Evolutionary conservation across 768 basidiomycete genomes (phyloP).

Genomic region (Hirschioporus abietinus): DNA sequence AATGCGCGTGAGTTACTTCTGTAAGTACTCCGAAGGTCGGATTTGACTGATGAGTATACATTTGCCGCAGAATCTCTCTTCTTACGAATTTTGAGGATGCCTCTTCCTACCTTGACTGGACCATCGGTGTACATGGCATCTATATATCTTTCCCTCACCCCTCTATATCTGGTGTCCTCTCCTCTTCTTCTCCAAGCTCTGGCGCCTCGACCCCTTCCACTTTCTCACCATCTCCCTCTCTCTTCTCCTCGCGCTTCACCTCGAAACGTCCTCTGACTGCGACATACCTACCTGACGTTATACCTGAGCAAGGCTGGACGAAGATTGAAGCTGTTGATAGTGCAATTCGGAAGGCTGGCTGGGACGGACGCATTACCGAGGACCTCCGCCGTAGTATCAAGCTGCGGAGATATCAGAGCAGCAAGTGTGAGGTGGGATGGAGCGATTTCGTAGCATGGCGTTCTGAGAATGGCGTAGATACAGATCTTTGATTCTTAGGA

Average conservation of each 20-base stretch:
- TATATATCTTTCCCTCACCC: conserved; percentile 84
- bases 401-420: conserved; percentile 80
- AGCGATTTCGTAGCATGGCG: conserved; percentile 78
- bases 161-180: conserved; percentile 38
- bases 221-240: conserved; percentile 56
- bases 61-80: conserved; percentile 67
- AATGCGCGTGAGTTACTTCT: conserved; percentile 70
- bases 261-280: conserved; percentile 66
- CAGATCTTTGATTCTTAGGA: conserved; percentile 11
- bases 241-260: conserved; percentile 39
- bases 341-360: conserved; percentile 92
- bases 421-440: conserved; percentile 61
- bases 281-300: conserved; percentile 91
- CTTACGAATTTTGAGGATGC: conserved; percentile 91
- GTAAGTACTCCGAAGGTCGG: not conserved
- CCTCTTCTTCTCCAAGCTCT: conserved; percentile 32
- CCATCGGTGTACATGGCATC: conserved; percentile 87
- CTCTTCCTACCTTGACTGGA: conserved; percentile 87
- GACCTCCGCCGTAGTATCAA: conserved; percentile 70
- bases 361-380: conserved; percentile 76
- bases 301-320: conserved; percentile 91
- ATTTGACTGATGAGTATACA: not conserved
- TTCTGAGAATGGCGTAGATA: conserved; percentile 37
- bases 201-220: conserved; percentile 63
- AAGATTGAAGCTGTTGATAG: conserved; percentile 86